Percentiles rank a stretch among this genome's conserved stretches.
These are phyloP conservation scores for Phytopythium ostracodes DNA, from an alignment of 352 stramenopile genomes.

Conservation along the genomic window DNA sequence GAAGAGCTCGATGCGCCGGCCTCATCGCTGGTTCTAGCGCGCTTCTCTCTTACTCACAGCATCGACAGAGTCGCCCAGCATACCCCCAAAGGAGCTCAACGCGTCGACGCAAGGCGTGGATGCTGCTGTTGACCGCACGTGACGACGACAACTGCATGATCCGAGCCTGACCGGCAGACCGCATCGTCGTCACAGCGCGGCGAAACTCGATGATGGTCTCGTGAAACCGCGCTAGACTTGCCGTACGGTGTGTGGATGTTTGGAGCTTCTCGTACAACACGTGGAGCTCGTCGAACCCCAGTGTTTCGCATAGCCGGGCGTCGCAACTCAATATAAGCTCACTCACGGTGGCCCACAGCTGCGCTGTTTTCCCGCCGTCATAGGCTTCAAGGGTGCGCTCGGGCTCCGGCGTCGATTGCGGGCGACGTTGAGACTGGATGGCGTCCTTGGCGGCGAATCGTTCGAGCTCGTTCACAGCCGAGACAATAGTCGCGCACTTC, in stretches of 20 bases:
- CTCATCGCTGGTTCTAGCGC: neutral
- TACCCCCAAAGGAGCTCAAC: neutral
- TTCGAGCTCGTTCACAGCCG: conserved; percentile 10
- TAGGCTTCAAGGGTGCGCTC: neutral
- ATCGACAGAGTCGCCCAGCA: neutral
- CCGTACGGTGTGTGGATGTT: neutral
- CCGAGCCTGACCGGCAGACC: neutral
- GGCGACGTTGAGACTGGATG: neutral
- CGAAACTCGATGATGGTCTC: neutral
- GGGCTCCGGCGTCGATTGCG: neutral
- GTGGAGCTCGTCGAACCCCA: neutral
- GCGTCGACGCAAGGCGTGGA: neutral
- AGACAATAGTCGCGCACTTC: conserved; percentile 13
- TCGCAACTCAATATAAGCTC: neutral
- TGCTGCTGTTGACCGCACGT: neutral
- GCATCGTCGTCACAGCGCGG: neutral
- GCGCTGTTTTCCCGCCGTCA: neutral
- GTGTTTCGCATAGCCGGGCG: neutral
- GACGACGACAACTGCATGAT: neutral
- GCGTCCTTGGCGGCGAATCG: too few relatives aligned
- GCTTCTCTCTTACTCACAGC: neutral
- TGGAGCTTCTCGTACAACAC: neutral
- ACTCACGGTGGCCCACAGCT: neutral
- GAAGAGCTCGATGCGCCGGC: neutral
- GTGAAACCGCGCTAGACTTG: neutral